phyloP scores from a whole-genome alignment of 495 filamentous ascomycete genomes.

The Trichoderma parareesei region DNA sequence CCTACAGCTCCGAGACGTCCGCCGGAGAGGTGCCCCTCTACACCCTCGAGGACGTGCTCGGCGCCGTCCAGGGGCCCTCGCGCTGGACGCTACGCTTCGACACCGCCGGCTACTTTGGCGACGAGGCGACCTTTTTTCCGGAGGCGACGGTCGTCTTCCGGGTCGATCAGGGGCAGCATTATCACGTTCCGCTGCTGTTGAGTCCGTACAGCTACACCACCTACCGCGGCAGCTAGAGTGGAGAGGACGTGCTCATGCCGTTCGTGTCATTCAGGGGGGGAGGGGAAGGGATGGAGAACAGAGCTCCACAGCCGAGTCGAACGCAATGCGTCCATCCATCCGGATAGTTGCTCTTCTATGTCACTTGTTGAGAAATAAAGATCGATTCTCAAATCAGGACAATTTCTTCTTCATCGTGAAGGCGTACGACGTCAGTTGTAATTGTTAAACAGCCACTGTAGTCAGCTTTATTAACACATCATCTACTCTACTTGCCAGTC shows the following conservation, averaged over 20 bases:
- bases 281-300: neutral
- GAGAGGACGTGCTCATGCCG: neutral
- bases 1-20: slow-evolving; percentile 36
- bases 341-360: no score
- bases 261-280: no score
- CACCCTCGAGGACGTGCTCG: slow-evolving; percentile 42
- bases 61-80: slow-evolving; percentile 26
- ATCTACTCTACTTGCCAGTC: neutral
- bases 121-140: slow-evolving; percentile 77
- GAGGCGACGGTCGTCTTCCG: slow-evolving; percentile 84
- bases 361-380: no score
- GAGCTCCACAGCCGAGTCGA: neutral
- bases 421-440: neutral
- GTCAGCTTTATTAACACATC: neutral
- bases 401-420: no score
- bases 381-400: no score
- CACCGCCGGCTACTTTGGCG: slow-evolving; percentile 67
- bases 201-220: slow-evolving; percentile 90
- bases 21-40: slow-evolving; percentile 43
- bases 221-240: slow-evolving; percentile 63
- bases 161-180: slow-evolving; percentile 67
- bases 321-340: no score
- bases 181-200: slow-evolving; percentile 86
- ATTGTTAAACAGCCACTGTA: neutral
- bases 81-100: slow-evolving; percentile 71